These are phyloP conservation scores for Tilletiaria anomala DNA, from an alignment of 1,284 basidiomycete genomes.

Conservation along the genomic window DNA sequence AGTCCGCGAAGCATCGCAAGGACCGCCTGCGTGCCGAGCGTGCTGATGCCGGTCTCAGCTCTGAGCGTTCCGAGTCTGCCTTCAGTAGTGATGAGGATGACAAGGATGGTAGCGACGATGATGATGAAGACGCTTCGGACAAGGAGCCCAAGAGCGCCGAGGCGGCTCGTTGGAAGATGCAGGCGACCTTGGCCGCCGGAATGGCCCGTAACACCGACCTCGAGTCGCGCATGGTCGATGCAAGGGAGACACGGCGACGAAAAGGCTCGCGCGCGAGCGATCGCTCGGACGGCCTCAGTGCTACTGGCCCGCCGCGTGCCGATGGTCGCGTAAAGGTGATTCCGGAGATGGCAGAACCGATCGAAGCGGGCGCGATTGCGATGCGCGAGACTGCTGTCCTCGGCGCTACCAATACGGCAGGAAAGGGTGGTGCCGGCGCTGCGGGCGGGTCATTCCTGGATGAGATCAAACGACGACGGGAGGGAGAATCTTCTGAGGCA, in stretches of 20 bases:
- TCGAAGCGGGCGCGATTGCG: too few relatives aligned
- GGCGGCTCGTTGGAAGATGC: conserved; percentile 34
- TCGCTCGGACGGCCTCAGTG: neutral
- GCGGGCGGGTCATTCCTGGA: too few relatives aligned
- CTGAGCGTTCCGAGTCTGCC: neutral
- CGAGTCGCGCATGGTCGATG: conserved; percentile 31
- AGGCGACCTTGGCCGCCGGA: conserved; percentile 30
- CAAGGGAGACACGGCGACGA: conserved; percentile 17
- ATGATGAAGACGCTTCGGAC: neutral
- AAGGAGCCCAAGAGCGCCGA: conserved; percentile 9
- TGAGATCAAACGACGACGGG: too few relatives aligned
- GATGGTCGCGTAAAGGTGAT: too few relatives aligned
- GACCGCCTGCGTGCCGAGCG: too few relatives aligned
- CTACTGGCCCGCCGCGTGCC: too few relatives aligned
- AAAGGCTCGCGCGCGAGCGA: neutral
- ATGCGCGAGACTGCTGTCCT: too few relatives aligned
- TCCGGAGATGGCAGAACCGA: too few relatives aligned
- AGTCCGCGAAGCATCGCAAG: too few relatives aligned
- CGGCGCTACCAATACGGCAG: too few relatives aligned
- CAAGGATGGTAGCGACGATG: conserved; percentile 4
- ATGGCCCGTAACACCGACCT: conserved; percentile 35
- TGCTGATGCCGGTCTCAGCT: neutral
- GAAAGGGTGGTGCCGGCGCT: too few relatives aligned
- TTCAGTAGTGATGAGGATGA: conserved; percentile 2
- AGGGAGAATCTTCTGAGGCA: too few relatives aligned